phyloP scores from a whole-genome alignment of 768 basidiomycete species.

The Suillus cothurnatus region DNA sequence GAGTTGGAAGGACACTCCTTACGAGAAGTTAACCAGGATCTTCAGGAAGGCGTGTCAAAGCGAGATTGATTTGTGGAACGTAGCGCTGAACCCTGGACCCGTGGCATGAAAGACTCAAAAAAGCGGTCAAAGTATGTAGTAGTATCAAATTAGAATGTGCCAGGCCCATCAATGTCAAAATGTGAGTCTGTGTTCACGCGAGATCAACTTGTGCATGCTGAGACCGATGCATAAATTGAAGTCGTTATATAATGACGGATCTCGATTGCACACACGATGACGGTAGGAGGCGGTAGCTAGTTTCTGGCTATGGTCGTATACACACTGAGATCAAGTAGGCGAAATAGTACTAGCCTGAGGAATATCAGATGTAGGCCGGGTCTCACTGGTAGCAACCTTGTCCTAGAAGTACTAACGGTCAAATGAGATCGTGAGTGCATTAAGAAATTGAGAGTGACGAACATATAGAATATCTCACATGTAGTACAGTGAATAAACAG shows the following conservation, averaged over 20 bases:
- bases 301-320: background rate
- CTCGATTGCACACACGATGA: background rate
- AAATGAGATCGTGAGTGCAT: too few relatives aligned
- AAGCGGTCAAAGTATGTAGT: background rate
- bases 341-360: background rate
- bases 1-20: background rate
- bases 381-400: too few relatives aligned
- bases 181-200: background rate
- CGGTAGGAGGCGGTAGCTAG: background rate
- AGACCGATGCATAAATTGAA: background rate
- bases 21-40: background rate
- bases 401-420: too few relatives aligned
- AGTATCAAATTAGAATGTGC: background rate
- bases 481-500: too few relatives aligned
- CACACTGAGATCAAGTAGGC: background rate
- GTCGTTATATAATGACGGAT: background rate
- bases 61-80: constrained; percentile 4
- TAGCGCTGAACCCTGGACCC: background rate
- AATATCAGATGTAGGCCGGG: too few relatives aligned
- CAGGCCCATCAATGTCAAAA: background rate
- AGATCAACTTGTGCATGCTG: background rate
- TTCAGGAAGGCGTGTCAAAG: constrained; percentile 1
- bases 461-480: too few relatives aligned
- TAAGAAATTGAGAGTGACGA: too few relatives aligned
- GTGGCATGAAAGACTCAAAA: background rate